Conservation (phyloP, 371 early-diverging fungal genomes). For the Mucor piriformis region DNA sequence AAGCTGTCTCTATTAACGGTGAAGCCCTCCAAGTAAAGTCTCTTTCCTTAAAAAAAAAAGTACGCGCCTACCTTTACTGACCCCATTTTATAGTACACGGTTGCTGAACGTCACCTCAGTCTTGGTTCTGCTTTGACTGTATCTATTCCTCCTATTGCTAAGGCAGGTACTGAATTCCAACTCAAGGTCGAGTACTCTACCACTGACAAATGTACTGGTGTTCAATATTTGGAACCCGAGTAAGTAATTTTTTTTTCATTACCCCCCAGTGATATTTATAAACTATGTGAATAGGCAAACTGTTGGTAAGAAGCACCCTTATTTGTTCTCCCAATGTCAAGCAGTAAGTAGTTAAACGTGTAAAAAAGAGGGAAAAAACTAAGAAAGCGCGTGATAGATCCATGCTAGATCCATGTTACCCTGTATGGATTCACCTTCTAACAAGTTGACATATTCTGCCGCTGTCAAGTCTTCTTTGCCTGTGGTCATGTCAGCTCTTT, state of each 20-base stretch:
- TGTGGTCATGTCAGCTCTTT: constrained; percentile 48
- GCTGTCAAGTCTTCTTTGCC: constrained; percentile 65
- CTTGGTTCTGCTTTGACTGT: constrained; percentile 82
- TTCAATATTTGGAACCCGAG: constrained; percentile 91
- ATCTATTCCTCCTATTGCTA: constrained; percentile 49
- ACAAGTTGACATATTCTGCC: constrained; percentile 91
- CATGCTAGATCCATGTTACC: constrained; percentile 94
- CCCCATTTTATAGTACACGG: constrained; percentile 45
- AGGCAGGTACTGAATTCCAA: constrained; percentile 48
- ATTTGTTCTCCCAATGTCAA: constrained; percentile 96
- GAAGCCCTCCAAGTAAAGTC: constrained; percentile 46
- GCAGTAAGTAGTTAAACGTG: constrained; percentile 40
- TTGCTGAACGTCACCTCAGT: constrained; percentile 61
- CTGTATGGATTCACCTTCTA: constrained; percentile 92
- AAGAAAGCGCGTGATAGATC: constrained; percentile 51
- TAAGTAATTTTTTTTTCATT: constrained; percentile 29
- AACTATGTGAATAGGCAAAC: constrained; percentile 82
- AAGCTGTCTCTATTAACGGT: constrained; percentile 51
- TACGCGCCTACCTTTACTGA: too few relatives aligned
- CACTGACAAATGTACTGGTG: constrained; percentile 80
- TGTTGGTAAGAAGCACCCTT: constrained; percentile 90
- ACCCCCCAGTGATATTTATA: neutral
- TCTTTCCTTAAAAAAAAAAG: neutral
- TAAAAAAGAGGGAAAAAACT: neutral
- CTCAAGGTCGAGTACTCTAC: constrained; percentile 80